Evolutionary conservation across 1,284 basidiomycete genomes (phyloP), one percentile per base, ranked within the genome.

Genomic region (Serendipita sp.): DNA sequence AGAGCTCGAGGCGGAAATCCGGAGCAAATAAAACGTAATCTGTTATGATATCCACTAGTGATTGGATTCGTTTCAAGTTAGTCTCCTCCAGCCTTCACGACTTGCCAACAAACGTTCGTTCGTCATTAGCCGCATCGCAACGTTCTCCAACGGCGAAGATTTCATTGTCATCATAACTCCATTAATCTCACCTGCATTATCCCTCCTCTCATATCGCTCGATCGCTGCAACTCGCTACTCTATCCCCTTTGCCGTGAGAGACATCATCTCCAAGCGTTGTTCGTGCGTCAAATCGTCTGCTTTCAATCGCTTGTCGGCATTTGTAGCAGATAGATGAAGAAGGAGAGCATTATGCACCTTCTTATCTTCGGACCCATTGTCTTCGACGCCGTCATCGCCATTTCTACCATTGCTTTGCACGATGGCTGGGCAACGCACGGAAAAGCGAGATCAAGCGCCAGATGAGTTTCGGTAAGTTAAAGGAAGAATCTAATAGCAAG

Each of bases 381-480:
- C 22, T 13, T 42, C 32, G 17, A 50, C 34, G 2, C 66, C 60
- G 1, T 55, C 34, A 47, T 67, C 42, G 10, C 63, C 45, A 22
- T 22, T 8, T 67, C 61, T 10, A 62, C 30, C 63, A 43, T 44
- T 50, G 44, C 22, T 63, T 60, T 38, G 62, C 15, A 32, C 61
- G 26, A 35, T 43, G 61, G 12, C 6, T 38, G 35, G 35, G 77
- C 26, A 72, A 72, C 1, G 65, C 69, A 2, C 77, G 75, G 63
- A 78, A 79, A 17, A 84, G 22, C 22, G 22, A 22, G 22, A 22
- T 22, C 84, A 53, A 97, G 82, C 0, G 88, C 85, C 63, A 88
- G 79, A 71, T 99, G 94, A 0, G 95, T 93, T 10, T 93, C 0
- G 95, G 95, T 1, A 95, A 94, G 69, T 99, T 97, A 76, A 93